Evolutionary conservation across 116 monocot species (phyloP), one percentile per base, ranked within the genome.

Genomic region (Iris pallida): DNA sequence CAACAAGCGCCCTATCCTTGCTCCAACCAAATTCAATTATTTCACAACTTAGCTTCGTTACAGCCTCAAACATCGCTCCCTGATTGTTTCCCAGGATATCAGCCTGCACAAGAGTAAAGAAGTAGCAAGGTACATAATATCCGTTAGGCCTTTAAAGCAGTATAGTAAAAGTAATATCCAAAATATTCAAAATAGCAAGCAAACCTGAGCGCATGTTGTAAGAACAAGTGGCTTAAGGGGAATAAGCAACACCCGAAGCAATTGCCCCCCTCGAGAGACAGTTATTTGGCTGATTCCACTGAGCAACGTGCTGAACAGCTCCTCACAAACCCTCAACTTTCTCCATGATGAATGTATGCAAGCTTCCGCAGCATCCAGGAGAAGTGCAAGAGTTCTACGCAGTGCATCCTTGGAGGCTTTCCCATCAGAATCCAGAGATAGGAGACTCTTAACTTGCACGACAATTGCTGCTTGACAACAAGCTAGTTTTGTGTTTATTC

Each of bases 11-110:
- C 79, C 92, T 92, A 66, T 98, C 98, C 57, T 86, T 98, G 79
- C 72, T 85, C 98, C 97, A 98, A 18, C 93, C 98, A 82, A 93
- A 98, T 78, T 98, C 90, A 80, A 93, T 88, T 75, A 98, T 93
- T 68, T 98, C 93, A 76, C 98, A 98, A 57, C 93, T 80, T 60
- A 91, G 78, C 78, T 82, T 98, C n/a, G 80, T 88, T 17, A 98
- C 78, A 57, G 90, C 64, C 45, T 81, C 83, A 82, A 98, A 93
- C 85, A 98, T 88, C 19, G 82, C 78, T 49, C 85, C 93, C 19
- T 79, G 93, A 71, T 65, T 90, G 61, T 79, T 82, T 55, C 93
- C 88, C 72, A 72, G 74, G 77, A 79, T 82, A 75, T 93, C 98
- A 77, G 82, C 93, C 98, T 98, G 73, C 68, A 57, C 64, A 70